Conservation (phyloP, 371 early-diverging fungal genomes). For the Nematocida ironsii region DNA sequence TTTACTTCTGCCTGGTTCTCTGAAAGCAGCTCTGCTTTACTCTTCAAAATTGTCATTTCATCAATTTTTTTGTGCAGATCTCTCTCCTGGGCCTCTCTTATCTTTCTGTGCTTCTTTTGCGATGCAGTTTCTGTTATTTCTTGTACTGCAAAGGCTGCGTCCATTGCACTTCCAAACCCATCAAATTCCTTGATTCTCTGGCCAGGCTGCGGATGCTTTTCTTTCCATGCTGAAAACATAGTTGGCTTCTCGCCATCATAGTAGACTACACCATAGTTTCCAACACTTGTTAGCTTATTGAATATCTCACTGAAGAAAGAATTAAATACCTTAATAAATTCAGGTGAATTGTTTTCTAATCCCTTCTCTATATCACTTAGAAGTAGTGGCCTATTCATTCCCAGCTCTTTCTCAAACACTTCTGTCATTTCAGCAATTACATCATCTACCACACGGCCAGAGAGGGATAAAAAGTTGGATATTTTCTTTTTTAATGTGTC, state of each 20-base stretch:
- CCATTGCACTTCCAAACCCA: conserved; percentile 45
- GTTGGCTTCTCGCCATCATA: conserved; percentile 46
- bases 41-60: conserved; percentile 58
- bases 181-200: conserved; percentile 17
- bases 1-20: conserved; percentile 57
- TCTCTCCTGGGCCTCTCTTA: conserved; percentile 44
- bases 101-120: conserved; percentile 47
- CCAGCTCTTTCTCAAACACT: neutral
- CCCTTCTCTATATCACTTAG: conserved; percentile 1
- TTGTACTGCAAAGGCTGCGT: conserved; percentile 34
- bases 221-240: conserved; percentile 47
- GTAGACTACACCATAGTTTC: conserved; percentile 38
- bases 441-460: conserved; percentile 43
- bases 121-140: conserved; percentile 40
- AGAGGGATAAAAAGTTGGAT: conserved; percentile 39
- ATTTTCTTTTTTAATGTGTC: conserved; percentile 53
- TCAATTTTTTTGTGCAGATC: conserved; percentile 61
- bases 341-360: conserved; percentile 12
- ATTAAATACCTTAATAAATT: conserved; percentile 51
- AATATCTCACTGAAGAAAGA: conserved; percentile 38
- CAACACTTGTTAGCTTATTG: conserved; percentile 29
- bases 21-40: conserved; percentile 57
- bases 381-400: neutral
- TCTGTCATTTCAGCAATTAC: conserved; percentile 5
- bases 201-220: neutral